Percentiles rank a stretch among this genome's conserved stretches.
These are phyloP conservation scores for Phytophthora quininea DNA, from an alignment of 352 stramenopile genomes.

Conservation along the genomic window DNA sequence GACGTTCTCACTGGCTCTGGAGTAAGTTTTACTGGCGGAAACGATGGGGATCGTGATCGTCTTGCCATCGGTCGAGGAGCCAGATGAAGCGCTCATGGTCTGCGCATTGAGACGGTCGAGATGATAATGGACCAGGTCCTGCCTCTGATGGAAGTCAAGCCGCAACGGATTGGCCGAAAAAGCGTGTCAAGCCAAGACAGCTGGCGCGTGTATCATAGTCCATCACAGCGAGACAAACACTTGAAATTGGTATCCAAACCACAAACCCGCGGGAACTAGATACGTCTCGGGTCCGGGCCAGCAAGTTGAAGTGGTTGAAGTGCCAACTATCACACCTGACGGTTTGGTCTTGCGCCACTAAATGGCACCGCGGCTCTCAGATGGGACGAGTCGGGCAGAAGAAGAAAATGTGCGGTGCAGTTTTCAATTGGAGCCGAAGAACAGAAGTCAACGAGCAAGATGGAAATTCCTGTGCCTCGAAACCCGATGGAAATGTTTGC, in stretches of 20 bases:
- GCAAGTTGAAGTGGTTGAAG: too few species aligned
- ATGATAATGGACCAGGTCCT: neutral
- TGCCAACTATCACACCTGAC: too few species aligned
- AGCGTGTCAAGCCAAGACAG: neutral
- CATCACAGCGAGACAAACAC: too few species aligned
- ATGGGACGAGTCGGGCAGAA: too few species aligned
- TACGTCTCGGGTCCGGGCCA: too few species aligned
- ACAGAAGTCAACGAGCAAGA: neutral
- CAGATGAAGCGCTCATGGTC: neutral
- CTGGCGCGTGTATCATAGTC: too few species aligned
- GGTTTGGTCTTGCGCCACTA: too few species aligned
- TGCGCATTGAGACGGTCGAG: neutral
- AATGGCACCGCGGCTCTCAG: too few species aligned
- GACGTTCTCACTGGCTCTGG: slow-evolving; percentile 34
- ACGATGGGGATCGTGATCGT: neutral
- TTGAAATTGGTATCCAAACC: too few species aligned
- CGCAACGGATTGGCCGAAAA: neutral
- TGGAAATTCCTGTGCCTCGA: neutral
- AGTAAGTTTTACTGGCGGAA: slow-evolving; percentile 11
- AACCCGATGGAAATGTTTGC: neutral
- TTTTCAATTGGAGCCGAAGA: too few species aligned
- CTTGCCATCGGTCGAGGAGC: neutral
- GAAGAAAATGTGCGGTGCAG: too few species aligned
- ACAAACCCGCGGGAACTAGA: too few species aligned
- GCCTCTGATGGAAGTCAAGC: neutral